Conservation (phyloP, 73 alveolate genomes). For the Paramecium caudatum region DNA sequence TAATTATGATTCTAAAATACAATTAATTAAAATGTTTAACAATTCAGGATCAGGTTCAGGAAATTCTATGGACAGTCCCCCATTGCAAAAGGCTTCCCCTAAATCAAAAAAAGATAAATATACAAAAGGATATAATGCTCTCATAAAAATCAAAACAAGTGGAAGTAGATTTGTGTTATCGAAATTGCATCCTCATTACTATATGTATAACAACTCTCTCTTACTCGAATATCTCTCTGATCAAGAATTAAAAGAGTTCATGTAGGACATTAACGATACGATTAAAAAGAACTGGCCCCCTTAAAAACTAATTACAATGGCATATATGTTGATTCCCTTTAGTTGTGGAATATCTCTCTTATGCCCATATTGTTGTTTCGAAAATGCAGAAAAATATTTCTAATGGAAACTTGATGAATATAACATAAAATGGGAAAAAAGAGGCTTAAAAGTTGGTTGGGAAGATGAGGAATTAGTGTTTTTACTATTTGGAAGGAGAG, state of each 20-base stretch:
- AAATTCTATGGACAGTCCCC: too few relatives aligned
- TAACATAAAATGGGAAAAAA: constrained; percentile 8
- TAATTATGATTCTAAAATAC: too few relatives aligned
- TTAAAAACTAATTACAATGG: background rate
- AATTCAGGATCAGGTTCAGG: too few relatives aligned
- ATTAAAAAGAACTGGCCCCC: background rate
- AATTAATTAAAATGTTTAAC: too few relatives aligned
- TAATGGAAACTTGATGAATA: constrained; percentile 51
- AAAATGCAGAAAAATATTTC: constrained; percentile 40
- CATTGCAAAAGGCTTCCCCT: too few relatives aligned
- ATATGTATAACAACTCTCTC: background rate
- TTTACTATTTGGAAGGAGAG: background rate
- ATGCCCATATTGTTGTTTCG: background rate
- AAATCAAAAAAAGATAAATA: too few relatives aligned
- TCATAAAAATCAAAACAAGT: background rate
- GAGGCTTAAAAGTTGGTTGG: background rate
- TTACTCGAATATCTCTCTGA: background rate
- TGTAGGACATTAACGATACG: background rate
- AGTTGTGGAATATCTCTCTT: constrained; percentile 45
- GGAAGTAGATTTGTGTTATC: constrained; percentile 54
- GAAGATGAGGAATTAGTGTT: background rate
- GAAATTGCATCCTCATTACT: background rate
- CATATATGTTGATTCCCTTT: constrained; percentile 23
- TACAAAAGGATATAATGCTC: too few relatives aligned
- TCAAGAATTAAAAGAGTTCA: background rate